phyloP scores from a whole-genome alignment of 169 alveolate genomes.

The Toxoplasma gondii region DNA sequence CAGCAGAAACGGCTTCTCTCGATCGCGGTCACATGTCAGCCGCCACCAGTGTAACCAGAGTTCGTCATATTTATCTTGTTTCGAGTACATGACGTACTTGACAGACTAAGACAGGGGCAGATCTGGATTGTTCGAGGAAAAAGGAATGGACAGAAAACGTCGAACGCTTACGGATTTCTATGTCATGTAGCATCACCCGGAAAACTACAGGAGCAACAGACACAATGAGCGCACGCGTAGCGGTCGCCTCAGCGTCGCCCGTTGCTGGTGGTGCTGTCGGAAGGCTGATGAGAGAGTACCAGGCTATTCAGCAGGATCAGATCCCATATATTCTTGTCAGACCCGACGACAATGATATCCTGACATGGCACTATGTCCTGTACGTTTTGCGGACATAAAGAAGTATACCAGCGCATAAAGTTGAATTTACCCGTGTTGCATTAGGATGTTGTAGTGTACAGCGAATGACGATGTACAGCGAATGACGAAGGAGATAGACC shows the following conservation, averaged over 20 bases:
- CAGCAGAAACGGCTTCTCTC: too few relatives aligned
- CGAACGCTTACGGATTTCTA: background rate
- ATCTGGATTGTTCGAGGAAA: background rate
- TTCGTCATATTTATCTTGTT: too few relatives aligned
- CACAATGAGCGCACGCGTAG: background rate
- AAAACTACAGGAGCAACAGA: background rate
- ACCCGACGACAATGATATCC: slow-evolving; percentile 38
- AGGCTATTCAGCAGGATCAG: background rate
- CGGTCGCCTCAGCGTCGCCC: background rate
- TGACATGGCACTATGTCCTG: slow-evolving; percentile 58
- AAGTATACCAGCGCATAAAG: too few relatives aligned
- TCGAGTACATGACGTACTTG: too few relatives aligned
- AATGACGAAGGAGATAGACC: too few relatives aligned
- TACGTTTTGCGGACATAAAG: background rate
- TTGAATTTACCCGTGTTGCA: too few relatives aligned
- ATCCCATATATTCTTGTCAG: slow-evolving; percentile 17
- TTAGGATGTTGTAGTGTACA: too few relatives aligned
- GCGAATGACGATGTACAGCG: too few relatives aligned
- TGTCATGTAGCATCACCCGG: background rate
- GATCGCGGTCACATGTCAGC: too few relatives aligned
- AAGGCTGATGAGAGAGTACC: slow-evolving; percentile 13
- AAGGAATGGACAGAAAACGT: background rate
- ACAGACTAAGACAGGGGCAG: background rate
- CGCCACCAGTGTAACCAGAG: too few relatives aligned
- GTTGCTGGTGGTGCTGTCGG: background rate